Evolutionary conservation across 2,329 filamentous ascomycete species (phyloP).

Genomic region (Whalleya microplaca): DNA sequence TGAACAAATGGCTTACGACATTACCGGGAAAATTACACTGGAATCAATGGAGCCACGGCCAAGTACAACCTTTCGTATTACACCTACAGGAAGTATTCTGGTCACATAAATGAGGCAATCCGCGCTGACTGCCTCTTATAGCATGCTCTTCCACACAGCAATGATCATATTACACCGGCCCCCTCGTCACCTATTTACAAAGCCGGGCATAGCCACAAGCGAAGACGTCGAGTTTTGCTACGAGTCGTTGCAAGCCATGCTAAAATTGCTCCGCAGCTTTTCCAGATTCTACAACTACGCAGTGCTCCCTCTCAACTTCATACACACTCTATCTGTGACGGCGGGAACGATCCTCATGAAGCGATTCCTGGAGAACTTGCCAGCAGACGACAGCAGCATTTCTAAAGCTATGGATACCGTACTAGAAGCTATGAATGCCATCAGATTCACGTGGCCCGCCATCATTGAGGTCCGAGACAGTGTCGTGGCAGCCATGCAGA

Average conservation of each 20-base stretch:
- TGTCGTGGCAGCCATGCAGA: constrained; percentile 28
- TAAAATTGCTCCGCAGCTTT: constrained; percentile 49
- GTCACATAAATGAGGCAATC: constrained; percentile 24
- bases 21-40: constrained; percentile 53
- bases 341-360: constrained; percentile 52
- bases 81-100: no score
- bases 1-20: constrained; percentile 51
- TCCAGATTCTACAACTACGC: constrained; percentile 47
- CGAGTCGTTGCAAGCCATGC: constrained; percentile 49
- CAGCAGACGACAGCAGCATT: constrained; percentile 50
- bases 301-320: constrained; percentile 51
- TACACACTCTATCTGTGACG: constrained; percentile 52
- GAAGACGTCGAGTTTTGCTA: constrained; percentile 56
- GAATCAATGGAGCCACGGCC: constrained; percentile 54
- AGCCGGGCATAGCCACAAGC: constrained; percentile 42
- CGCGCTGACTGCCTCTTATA: constrained; percentile 55
- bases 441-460: constrained; percentile 54
- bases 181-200: constrained; percentile 47
- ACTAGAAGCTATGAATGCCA: constrained; percentile 54
- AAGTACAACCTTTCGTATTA: constrained; percentile 48
- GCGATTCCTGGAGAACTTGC: constrained; percentile 44
- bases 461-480: constrained; percentile 47
- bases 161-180: constrained; percentile 56
- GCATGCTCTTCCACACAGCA: no score
- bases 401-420: constrained; percentile 52